Base-by-base conservation (phyloP, 352 stramenopile species). In the Pythium monospermum region DNA sequence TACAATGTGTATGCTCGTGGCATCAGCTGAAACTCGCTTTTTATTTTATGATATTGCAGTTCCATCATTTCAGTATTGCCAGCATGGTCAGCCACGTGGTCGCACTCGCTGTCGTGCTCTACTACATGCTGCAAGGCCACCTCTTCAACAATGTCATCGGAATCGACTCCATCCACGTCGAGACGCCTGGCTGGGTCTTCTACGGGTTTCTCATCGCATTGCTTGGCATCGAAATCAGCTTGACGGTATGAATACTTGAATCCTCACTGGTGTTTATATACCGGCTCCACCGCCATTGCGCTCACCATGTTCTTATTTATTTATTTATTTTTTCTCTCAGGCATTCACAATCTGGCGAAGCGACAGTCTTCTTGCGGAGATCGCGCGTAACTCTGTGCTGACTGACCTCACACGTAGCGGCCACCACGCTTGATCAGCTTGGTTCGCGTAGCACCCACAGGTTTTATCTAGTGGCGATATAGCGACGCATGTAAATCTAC, bases 351-450 rank as follows among this genome's bases (percentile, higher is more conserved):
- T 87, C 42, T 66, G 76, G 61, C 63, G 72, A 25, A 67, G 59
- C 33, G 57, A 74, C 54, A 79, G 76, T 23, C 59, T 90, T n/a
- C 75, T 74, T 50, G 69, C 73, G n/a, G 78, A 90, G 66, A 69
- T 90, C 49, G 57, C 65, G n/a, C 73, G 78, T 27, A 86, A 90
- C 59, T 76, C 79, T 15, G 81, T 84, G 46, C 80, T 84, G 53
- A 33, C 69, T 16, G 57, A 65, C 13, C 54, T 61, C 51, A 64
- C 54, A 26, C 69, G 71, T 41, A 68, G 69, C 37, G 60, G 71
- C 25, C 43, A 41, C 4, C 61, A 59, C 18, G 60, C 54, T 4
- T 81, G 44, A 55, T n/a, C n/a, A n/a, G n/a, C n/a, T n/a, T n/a
- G n/a, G n/a, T n/a, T n/a, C n/a, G n/a, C n/a, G n/a, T n/a, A n/a